Conservation (phyloP, 495 filamentous ascomycete species). For the Hypoxylon fragiforme region DNA sequence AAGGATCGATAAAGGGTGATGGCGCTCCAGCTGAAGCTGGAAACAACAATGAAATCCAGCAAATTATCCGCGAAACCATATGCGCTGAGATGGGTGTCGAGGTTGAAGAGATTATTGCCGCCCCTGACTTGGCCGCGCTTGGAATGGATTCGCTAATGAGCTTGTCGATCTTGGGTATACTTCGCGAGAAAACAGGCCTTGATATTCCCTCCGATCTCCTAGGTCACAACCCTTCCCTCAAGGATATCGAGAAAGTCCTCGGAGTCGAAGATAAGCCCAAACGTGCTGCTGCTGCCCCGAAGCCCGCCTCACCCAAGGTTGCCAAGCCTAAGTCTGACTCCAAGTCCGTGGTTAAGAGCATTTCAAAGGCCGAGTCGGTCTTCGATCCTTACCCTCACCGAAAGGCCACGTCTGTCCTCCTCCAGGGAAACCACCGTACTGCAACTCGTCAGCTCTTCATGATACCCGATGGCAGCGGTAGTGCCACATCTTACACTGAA, state of each 20-base stretch:
- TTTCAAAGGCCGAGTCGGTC: constrained; percentile 40
- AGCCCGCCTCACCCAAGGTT: constrained; percentile 22
- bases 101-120: constrained; percentile 61
- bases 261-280: constrained; percentile 47
- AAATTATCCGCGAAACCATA: constrained; percentile 60
- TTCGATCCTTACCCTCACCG: constrained; percentile 70
- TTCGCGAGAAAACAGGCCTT: constrained; percentile 61
- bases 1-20: constrained; percentile 46
- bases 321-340: constrained; percentile 54
- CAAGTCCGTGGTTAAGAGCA: constrained; percentile 37
- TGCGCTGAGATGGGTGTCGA: constrained; percentile 70
- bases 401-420: constrained; percentile 60
- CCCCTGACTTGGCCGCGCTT: constrained; percentile 54
- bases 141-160: constrained; percentile 66
- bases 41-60: constrained; percentile 49
- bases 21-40: constrained; percentile 31
- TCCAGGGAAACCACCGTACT: constrained; percentile 65
- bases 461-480: constrained; percentile 77
- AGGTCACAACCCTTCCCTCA: constrained; percentile 49
- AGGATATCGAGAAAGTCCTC: constrained; percentile 52
- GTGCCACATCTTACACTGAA: constrained; percentile 63
- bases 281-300: constrained; percentile 33
- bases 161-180: constrained; percentile 56
- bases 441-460: constrained; percentile 68
- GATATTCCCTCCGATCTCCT: constrained; percentile 54